Evolutionary conservation across 495 filamentous ascomycete species (phyloP).

Genomic region (Podospora pseudocomata): DNA sequence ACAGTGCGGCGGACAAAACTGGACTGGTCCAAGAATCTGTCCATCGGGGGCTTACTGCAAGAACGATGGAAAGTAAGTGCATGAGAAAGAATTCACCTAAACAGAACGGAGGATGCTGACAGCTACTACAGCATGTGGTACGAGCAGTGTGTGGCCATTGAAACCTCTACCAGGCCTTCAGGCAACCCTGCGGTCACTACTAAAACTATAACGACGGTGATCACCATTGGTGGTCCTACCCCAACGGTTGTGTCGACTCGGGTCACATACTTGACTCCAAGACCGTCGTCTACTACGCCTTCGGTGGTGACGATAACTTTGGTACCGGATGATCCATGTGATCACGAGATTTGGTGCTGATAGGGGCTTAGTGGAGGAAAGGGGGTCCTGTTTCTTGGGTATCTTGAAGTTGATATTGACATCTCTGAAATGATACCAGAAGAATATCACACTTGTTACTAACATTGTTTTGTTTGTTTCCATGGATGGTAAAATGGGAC

Average conservation of each 20-base stretch:
- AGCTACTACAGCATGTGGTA: conserved; percentile 1
- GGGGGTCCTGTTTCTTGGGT: not conserved
- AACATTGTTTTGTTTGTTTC: too few species aligned
- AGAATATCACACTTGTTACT: too few species aligned
- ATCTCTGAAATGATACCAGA: too few species aligned
- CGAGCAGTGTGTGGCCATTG: conserved; percentile 4
- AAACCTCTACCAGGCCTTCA: not conserved
- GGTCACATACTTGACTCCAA: not conserved
- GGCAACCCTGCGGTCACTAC: not conserved
- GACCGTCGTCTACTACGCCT: not conserved
- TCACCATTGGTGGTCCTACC: not conserved
- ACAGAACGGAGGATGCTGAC: not conserved
- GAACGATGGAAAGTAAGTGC: conserved; percentile 9
- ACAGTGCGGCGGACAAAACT: conserved; percentile 6
- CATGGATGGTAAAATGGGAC: too few species aligned
- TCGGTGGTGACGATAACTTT: conserved; percentile 1
- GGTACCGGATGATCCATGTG: conserved; percentile 11
- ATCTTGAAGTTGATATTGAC: too few species aligned
- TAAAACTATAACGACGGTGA: not conserved
- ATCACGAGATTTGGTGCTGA: conserved; percentile 10
- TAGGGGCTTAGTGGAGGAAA: not conserved
- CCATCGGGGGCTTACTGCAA: conserved; percentile 8
- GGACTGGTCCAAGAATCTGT: not conserved
- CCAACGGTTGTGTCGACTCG: not conserved
- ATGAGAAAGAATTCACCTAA: not conserved